phyloP scores from a whole-genome alignment of 1,284 basidiomycete genomes.

The Blastosporella zonata region DNA sequence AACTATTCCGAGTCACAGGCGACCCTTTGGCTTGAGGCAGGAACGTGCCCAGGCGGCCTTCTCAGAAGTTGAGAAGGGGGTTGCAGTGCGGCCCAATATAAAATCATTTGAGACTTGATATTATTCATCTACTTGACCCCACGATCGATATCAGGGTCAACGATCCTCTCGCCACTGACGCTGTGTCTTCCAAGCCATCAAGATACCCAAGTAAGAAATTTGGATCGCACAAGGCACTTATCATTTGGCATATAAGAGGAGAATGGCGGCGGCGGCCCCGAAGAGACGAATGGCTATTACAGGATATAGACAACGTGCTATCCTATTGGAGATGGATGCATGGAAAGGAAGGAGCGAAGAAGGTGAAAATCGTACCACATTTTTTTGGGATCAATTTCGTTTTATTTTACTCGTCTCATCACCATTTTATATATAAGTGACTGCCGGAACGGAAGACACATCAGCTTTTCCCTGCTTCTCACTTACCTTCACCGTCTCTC shows the following conservation, averaged over 20 bases:
- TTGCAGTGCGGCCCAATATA: too few species aligned
- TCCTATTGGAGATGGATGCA: neutral
- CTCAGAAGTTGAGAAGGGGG: neutral
- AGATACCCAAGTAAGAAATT: too few species aligned
- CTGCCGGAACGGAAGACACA: slow-evolving; percentile 4
- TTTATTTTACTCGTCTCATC: slow-evolving; percentile 35
- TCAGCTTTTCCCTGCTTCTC: slow-evolving; percentile 18
- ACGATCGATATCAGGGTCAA: too few species aligned
- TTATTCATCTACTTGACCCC: too few species aligned
- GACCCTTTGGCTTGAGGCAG: neutral
- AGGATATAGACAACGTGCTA: neutral
- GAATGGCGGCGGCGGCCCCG: neutral
- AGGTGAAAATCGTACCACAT: slow-evolving; percentile 38
- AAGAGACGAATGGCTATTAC: neutral
- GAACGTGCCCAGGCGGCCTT: neutral
- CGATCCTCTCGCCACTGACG: too few species aligned
- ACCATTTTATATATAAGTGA: slow-evolving; percentile 25
- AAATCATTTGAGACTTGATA: too few species aligned
- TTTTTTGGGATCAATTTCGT: slow-evolving; percentile 29
- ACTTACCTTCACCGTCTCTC: slow-evolving; percentile 8
- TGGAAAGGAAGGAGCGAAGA: neutral
- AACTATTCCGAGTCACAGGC: neutral
- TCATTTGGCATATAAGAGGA: too few species aligned
- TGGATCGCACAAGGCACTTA: too few species aligned
- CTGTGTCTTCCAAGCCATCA: too few species aligned